Evolutionary conservation across 1,284 basidiomycete species (phyloP), one percentile per base, ranked within the genome.

Genomic region (Leccinum variabile): DNA sequence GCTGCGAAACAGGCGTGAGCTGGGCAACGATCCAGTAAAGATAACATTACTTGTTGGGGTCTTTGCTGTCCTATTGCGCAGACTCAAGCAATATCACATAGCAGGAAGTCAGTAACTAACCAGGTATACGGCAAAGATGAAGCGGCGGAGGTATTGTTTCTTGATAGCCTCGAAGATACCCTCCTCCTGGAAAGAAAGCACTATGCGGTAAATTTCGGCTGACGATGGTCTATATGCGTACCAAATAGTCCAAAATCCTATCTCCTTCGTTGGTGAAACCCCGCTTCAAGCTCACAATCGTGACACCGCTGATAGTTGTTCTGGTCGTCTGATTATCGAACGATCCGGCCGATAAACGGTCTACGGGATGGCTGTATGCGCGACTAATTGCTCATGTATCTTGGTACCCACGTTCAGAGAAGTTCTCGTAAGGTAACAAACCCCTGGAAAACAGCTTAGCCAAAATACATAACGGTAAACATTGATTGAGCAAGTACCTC

Each of bases 51-150:
- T 92, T 92, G 71, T 84, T 91, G 2, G 91, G 90, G 75, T 92
- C 89, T 66, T 89, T 84, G 65, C 79, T 84, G 68, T 92, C 90
- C 90, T 92, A 61, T 68, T 49, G 22, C 37, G 32, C 16, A 1
- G 32, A 57, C 59, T 69, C 35, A 59, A 41, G 46, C 5, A 60
- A 56, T 41, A 11, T 10, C 18, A 2, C 25, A 18, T 33, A 35
- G 10, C 57, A 50, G 30, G 41, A 30, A 4, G 25, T 5, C 16
- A 33, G 14, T 16, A 10, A 77, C 84, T 63, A 63, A 91, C 90
- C 65, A 94, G 78, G 72, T 92, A 94, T 62, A 94, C 85, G 3
- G 88, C 92, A 68, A 94, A 90, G 59, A 92, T 87, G 73, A 92
- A 90, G 66, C 87, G 89, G 41, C 85, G 84, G 56, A 93, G 81